Evolutionary conservation across 75 land plant species (phyloP).

Genomic region (Pinus tabuliformis): DNA sequence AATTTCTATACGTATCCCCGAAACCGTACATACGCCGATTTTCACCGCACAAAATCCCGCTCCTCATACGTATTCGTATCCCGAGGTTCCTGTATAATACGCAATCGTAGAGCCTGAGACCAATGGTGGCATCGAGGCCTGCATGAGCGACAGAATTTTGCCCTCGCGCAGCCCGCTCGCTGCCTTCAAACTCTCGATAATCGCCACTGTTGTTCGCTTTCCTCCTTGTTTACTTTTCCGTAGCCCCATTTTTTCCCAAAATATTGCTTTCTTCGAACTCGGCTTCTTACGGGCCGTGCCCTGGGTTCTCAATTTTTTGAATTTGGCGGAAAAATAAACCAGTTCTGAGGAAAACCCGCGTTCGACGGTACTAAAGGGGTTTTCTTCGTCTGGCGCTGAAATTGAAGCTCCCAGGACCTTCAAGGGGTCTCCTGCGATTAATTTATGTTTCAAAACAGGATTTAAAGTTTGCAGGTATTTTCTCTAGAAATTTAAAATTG

Average conservation of each 20-base stretch:
- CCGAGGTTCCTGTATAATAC: neutral
- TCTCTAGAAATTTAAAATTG: neutral
- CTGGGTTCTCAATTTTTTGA: neutral
- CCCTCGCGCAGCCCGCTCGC: neutral
- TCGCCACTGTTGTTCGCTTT: neutral
- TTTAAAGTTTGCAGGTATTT: neutral
- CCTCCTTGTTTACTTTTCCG: neutral
- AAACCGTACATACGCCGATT: neutral
- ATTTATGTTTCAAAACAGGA: neutral
- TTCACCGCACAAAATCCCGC: neutral
- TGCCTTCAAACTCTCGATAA: neutral
- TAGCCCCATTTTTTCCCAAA: neutral
- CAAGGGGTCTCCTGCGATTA: neutral
- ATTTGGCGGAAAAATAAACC: neutral
- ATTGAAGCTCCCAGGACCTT: neutral
- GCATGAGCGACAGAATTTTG: constrained; percentile 7
- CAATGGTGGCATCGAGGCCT: constrained; percentile 14
- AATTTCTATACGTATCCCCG: neutral
- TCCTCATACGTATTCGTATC: neutral
- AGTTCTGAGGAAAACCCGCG: neutral
- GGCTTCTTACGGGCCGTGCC: neutral
- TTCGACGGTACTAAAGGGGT: neutral
- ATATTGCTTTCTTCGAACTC: neutral
- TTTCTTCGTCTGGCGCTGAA: neutral
- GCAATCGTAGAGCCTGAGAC: constrained; percentile 6